Percentiles rank a stretch among this genome's conserved stretches.
Evolutionary conservation across 176 grass and related monocot genomes (phyloP).

Genomic region (Puccinellia tenuiflora): DNA sequence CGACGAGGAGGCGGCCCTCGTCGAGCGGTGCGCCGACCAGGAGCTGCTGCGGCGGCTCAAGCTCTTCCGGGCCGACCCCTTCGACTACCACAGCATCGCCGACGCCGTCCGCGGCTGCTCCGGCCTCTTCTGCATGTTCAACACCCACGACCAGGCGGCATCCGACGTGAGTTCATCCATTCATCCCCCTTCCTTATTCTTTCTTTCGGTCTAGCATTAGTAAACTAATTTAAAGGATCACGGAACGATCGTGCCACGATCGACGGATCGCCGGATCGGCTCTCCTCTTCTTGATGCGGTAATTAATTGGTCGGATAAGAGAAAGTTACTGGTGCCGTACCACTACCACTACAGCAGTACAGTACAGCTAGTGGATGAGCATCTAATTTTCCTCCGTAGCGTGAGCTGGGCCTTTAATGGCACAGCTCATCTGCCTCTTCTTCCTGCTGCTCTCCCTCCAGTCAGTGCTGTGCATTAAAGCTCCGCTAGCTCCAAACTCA

Average conservation of each 20-base stretch:
- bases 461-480: not conserved
- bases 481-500: not conserved
- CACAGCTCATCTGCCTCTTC: conserved; percentile 40
- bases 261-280: not conserved
- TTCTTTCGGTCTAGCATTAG: not conserved
- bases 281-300: not conserved
- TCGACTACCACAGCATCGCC: conserved; percentile 90
- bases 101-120: conserved; percentile 77
- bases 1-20: not conserved
- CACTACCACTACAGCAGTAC: not conserved
- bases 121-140: conserved; percentile 91
- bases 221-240: not conserved
- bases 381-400: not conserved
- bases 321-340: not conserved
- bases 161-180: conserved; percentile 45
- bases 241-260: not conserved
- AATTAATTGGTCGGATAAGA: not conserved
- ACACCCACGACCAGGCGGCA: conserved; percentile 41
- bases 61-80: conserved; percentile 73
- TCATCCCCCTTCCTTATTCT: not conserved
- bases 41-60: conserved; percentile 25
- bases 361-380: not conserved
- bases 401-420: conserved; percentile 49
- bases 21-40: not conserved
- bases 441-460: not conserved